Evolutionary conservation across 352 stramenopile species (phyloP), one percentile per base, ranked within the genome.

Genomic region (Pythium chondricola): DNA sequence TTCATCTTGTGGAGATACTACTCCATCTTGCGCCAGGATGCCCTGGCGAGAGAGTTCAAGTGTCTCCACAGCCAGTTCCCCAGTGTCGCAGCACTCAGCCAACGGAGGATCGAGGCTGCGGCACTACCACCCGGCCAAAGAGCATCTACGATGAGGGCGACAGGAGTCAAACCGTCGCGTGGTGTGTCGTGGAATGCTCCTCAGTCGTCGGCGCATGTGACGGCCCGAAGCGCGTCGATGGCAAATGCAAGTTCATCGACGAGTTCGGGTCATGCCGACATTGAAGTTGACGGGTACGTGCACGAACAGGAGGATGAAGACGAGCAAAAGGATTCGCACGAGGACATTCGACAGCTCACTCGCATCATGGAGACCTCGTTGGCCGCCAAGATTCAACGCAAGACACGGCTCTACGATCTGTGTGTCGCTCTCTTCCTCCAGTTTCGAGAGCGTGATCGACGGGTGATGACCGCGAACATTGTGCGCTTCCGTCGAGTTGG

Each of bases 1-100:
- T 63, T 72, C 31, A 14, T 63, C 14, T n/a, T 72, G 2, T 72
- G 63, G 63, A 49, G 63, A 8, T 72, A 72, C 41, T 69, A 58
- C 43, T 25, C 55, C 35, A 72, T 72, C 18, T 42, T 72, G 7
- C 25, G 31, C 16, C 43, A 56, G 14, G 63, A 72, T 46, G 54
- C 63, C 24, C 35, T 21, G 3, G 52, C 52, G 14, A 35, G 63
- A 3, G 30, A 52, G 17, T 52, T 44, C 37, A 50, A 63, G 47
- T 72, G 57, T 31, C 26, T 55, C 32, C 56, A 47, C 26, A n/a
- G 24, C 9, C 38, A 53, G 43, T 50, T 58, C 14, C 48, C 44
- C n/a, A 18, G 25, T 11, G 21, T 59, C 3, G 52, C 43, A 2
- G 20, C 52, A 17, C 7, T 25, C 11, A 40, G 22, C 13, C 22